Base-by-base conservation (phyloP, 2,329 filamentous ascomycete genomes). In the Apiospora rasikravindrae region DNA sequence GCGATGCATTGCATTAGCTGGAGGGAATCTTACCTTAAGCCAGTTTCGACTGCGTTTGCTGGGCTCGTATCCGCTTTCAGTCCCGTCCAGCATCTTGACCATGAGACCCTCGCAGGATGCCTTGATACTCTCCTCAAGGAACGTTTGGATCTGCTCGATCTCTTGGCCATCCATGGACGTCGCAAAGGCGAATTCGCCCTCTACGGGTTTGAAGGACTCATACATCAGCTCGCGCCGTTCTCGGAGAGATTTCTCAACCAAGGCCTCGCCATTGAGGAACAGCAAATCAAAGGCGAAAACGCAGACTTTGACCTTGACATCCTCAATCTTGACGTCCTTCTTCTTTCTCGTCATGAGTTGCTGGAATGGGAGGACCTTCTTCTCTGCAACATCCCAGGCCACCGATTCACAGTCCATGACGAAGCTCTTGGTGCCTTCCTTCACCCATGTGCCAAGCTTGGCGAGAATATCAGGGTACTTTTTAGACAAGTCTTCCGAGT, bases 331-430 rank as follows among this genome's bases (percentile, higher is more conserved):
- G 79, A 98, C 96, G 77, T 98, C 96, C 84, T 98, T 99, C 81
- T 94, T 92, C 86, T 99, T 99, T 71, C 96, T 90, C 19, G 96
- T 98, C 96, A 98, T 98, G 64, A 99, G 88, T 80, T 98, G 95
- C 82, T 99, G 96, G 86, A 99, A 99, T 0, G 96, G 96, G 51
- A 99, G 83, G 19, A 99, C 94, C 82, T 98, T 98, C 87, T 98
- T 98, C 85, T 96, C 94, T 1, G 88, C 88, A n/a, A 94, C 88
- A 82, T 99, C 96, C 96, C 96, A 98, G 0, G 94, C 96, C 16
- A 98, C 96, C 0, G 96, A 98, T 85, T 99, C 96, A 80, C 96
- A 99, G 81, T 99, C 96, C n/a, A 99, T 86, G 19, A 99, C 96
- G 79, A 99, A 99, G 80, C 95, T 98, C 83, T 93, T 94, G 14